Evolutionary conservation across 495 filamentous ascomycete genomes (phyloP).

Genomic region (Tuber melanosporum): DNA sequence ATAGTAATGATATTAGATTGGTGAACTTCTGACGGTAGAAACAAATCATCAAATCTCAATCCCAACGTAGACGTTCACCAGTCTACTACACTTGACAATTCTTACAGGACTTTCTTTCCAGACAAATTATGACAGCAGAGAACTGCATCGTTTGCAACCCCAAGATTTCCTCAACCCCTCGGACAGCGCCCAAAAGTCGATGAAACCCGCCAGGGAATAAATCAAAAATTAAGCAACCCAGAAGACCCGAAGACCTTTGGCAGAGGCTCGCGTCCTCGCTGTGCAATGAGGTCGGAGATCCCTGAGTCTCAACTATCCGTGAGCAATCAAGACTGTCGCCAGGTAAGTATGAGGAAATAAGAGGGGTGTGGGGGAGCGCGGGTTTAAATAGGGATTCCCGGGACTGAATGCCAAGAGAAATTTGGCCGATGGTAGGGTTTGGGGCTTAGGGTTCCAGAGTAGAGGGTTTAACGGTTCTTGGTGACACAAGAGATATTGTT

Average conservation of each 20-base stretch:
- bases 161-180: not conserved
- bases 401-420: slow-evolving; percentile 15
- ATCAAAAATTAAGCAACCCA: slow-evolving; percentile 39
- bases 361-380: slow-evolving; percentile 5
- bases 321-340: slow-evolving; percentile 29
- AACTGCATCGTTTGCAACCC: not conserved
- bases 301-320: slow-evolving; percentile 15
- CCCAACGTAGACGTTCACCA: not conserved
- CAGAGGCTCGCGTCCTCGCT: slow-evolving; percentile 35
- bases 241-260: slow-evolving; percentile 36
- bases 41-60: not conserved
- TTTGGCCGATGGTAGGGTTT: slow-evolving; percentile 21
- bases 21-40: not conserved
- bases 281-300: slow-evolving; percentile 32
- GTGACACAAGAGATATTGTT: not conserved
- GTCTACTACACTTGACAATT: not conserved
- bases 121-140: not conserved
- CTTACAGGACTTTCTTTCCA: not conserved
- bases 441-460: slow-evolving; percentile 14
- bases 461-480: not conserved
- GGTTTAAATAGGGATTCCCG: slow-evolving; percentile 6
- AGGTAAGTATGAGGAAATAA: slow-evolving; percentile 33
- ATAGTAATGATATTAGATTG: not conserved
- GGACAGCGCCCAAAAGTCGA: not conserved
- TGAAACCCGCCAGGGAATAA: slow-evolving; percentile 6